A percentile compares a stretch with the other conserved stretches of the same genome.
phyloP scores from a whole-genome alignment of 352 stramenopile genomes.

The Pythium aristosporum region DNA sequence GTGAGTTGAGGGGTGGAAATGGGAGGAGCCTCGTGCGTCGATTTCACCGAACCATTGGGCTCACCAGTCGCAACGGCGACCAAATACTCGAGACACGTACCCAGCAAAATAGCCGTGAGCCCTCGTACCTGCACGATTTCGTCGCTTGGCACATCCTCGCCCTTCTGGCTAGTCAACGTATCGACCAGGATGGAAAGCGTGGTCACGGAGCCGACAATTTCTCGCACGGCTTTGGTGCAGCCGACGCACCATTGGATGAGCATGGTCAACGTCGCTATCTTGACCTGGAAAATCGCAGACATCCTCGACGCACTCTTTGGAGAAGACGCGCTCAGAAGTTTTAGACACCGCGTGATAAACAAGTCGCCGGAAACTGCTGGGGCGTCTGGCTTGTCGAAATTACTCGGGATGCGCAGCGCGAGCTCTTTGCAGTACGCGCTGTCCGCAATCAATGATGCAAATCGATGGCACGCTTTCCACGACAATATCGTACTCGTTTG shows the following conservation, averaged over 20 bases:
- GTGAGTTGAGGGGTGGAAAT: slow-evolving; percentile 31
- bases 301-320: slow-evolving; percentile 7
- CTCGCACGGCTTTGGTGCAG: slow-evolving; percentile 55
- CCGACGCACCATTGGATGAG: slow-evolving; percentile 61
- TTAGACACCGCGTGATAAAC: slow-evolving; percentile 64
- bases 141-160: slow-evolving; percentile 5
- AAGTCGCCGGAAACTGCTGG: slow-evolving; percentile 53
- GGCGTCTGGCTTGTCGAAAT: slow-evolving; percentile 44
- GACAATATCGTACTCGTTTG: slow-evolving; percentile 26
- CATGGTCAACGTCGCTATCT: slow-evolving; percentile 47
- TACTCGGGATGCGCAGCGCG: slow-evolving; percentile 55
- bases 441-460: slow-evolving; percentile 42
- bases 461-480: slow-evolving; percentile 73
- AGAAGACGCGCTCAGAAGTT: slow-evolving; percentile 29
- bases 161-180: background rate
- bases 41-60: background rate
- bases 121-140: slow-evolving; percentile 38
- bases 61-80: slow-evolving; percentile 7
- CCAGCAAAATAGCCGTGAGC: slow-evolving; percentile 50
- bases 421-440: slow-evolving; percentile 71
- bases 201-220: slow-evolving; percentile 55
- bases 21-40: background rate
- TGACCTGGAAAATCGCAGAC: slow-evolving; percentile 47
- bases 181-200: slow-evolving; percentile 59
- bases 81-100: slow-evolving; percentile 58